Base-by-base conservation (phyloP, 345 rosid species). In the Atalantia buxifolia region DNA sequence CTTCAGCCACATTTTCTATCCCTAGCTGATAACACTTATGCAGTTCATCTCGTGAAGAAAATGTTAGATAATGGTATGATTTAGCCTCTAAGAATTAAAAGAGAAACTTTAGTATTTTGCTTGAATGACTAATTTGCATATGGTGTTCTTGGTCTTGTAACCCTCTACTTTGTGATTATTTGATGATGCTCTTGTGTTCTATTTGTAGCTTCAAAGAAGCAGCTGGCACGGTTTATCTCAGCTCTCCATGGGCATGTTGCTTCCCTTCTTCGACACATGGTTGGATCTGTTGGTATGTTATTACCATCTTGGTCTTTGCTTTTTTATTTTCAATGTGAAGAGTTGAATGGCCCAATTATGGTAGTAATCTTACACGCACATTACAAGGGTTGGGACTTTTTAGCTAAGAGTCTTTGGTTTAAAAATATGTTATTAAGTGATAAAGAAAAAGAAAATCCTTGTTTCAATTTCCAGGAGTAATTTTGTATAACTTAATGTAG, bases 221-320 rank as follows among this genome's bases (percentile, higher is more conserved):
- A 93, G 89, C 86, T 91, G 55, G 77, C 90, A 24, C 90, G 80
- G 72, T 83, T 92, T 87, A 87, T 97, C 74, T 90, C 94, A 79
- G 83, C 84, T 61, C 93, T 94, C 66, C 92, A 84, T 56, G 99
- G 98, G 74, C 90, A 87, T 79, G 94, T 88, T 72, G 96, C 98
- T 31, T 19, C 87, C 64, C 93, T 92, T 78, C 97, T 97, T 72
- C 90, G 98, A 36, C 95, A 97, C 81, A 86, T 87, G 92, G 94
- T 92, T 84, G 99, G 98, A 80, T 94, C 98, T 68, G 88, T 89
- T 80, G 98, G 99, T 96, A 90, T 65, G 93, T 84, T 24, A 48
- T 53, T 7, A 56, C 77, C 33, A 22, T 30, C 42, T 35, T 36
- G 38, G 9, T 19, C 4, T 10, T 69, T 70, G 25, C 56, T 21